These are phyloP conservation scores for Hibiscus tridactylites DNA, from an alignment of 345 rosid genomes.

Conservation along the genomic window DNA sequence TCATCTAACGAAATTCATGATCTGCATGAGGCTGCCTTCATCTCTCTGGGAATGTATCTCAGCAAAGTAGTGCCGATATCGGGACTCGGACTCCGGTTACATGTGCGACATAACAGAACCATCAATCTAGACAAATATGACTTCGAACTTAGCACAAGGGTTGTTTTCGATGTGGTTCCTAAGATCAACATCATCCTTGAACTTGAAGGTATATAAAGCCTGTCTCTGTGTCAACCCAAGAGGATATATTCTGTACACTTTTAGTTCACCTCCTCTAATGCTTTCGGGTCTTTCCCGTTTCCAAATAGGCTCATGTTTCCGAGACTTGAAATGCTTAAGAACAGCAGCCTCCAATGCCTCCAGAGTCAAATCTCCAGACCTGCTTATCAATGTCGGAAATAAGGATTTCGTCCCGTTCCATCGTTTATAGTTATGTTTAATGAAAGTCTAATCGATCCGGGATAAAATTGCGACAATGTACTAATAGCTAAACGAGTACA, in stretches of 20 bases:
- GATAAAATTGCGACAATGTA: neutral
- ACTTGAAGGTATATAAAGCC: conserved; percentile 69
- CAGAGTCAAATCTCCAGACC: conserved; percentile 48
- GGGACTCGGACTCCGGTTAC: neutral
- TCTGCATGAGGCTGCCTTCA: neutral
- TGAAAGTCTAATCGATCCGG: neutral
- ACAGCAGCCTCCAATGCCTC: conserved; percentile 57
- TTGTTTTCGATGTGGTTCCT: conserved; percentile 46
- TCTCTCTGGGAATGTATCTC: neutral
- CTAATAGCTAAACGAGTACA: neutral
- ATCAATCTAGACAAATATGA: conserved; percentile 36
- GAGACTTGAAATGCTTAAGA: conserved; percentile 49
- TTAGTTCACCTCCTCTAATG: conserved; percentile 52
- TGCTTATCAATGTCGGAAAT: conserved; percentile 16
- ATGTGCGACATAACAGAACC: neutral
- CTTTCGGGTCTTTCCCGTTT: conserved; percentile 74
- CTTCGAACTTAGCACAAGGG: conserved; percentile 79
- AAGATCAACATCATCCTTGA: conserved; percentile 48
- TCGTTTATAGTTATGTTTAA: neutral
- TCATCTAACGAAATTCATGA: neutral
- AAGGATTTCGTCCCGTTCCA: neutral
- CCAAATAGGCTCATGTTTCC: conserved; percentile 67
- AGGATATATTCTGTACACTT: conserved; percentile 61
- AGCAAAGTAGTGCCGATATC: neutral
- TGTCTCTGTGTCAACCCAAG: conserved; percentile 87